phyloP scores from a whole-genome alignment of 1,139 yeast species.

The Nakaseomyces uthaithaninus region DNA sequence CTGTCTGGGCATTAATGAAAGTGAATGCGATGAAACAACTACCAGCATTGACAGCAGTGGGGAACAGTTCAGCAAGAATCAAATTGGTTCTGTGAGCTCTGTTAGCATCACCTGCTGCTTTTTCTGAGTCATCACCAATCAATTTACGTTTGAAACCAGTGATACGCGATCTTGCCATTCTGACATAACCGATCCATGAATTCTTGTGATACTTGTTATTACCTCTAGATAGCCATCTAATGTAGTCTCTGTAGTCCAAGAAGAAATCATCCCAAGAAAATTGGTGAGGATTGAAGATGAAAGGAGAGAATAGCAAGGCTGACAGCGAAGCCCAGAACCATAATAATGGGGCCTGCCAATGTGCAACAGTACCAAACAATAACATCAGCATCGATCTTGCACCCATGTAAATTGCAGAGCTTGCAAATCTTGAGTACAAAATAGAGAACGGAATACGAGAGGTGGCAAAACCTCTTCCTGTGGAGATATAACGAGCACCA shows the following conservation, averaged over 20 bases:
- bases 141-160: slow-evolving; percentile 96
- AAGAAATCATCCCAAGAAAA: slow-evolving; percentile 98
- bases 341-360: slow-evolving; percentile 94
- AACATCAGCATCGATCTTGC: slow-evolving; percentile 84
- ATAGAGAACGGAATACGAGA: slow-evolving; percentile 98
- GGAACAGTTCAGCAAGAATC: slow-evolving; percentile 76
- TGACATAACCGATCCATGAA: slow-evolving; percentile 97
- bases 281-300: slow-evolving; percentile 95
- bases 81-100: slow-evolving; percentile 91
- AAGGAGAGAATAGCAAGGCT: slow-evolving; percentile 88
- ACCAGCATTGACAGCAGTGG: slow-evolving; percentile 80
- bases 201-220: slow-evolving; percentile 98
- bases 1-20: slow-evolving; percentile 93
- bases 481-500: slow-evolving; percentile 98
- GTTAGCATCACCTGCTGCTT: slow-evolving; percentile 86
- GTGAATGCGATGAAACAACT: slow-evolving; percentile 87
- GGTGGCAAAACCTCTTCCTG: slow-evolving; percentile 99
- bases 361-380: slow-evolving; percentile 82
- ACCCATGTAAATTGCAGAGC: slow-evolving; percentile 94
- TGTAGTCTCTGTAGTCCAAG: slow-evolving; percentile 95
- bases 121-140: slow-evolving; percentile 81
- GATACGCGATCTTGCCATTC: slow-evolving; percentile 90
- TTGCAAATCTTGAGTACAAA: slow-evolving; percentile 92
- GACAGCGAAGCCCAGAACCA: slow-evolving; percentile 98
- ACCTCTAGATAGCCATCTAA: slow-evolving; percentile 98